phyloP scores from a whole-genome alignment of 2,329 filamentous ascomycete genomes.

The Cladosporium sp. region DNA sequence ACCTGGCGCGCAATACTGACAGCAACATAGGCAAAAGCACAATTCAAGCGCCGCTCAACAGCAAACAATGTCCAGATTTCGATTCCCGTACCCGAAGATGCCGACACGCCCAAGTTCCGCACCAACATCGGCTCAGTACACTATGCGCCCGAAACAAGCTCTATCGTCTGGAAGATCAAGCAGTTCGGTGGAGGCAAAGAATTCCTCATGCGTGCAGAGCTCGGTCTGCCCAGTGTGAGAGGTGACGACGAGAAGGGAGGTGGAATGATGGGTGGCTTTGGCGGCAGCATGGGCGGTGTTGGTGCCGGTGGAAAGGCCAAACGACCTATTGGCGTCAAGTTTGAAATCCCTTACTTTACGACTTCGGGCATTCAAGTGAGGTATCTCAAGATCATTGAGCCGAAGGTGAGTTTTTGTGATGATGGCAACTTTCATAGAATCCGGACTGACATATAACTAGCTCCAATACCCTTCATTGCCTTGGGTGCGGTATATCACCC shows the following conservation, averaged over 20 bases:
- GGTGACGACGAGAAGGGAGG: conserved; percentile 94
- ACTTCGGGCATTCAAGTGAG: conserved; percentile 97
- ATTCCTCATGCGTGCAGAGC: conserved; percentile 95
- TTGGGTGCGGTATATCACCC: conserved; percentile 98
- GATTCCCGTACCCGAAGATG: conserved; percentile 94
- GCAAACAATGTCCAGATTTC: conserved; percentile 99
- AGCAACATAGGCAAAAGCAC: conserved; percentile 67
- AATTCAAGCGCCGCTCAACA: conserved; percentile 96
- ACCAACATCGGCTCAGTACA: conserved; percentile 97
- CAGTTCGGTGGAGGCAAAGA: conserved; percentile 98
- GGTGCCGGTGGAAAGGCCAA: conserved; percentile 91
- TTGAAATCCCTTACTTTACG: conserved; percentile 99
- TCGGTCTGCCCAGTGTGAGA: conserved; percentile 88
- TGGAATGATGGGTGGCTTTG: conserved; percentile 96
- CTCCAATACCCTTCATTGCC: conserved; percentile 96
- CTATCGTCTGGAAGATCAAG: conserved; percentile 99
- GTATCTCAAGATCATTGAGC: conserved; percentile 98
- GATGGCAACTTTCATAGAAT: neutral
- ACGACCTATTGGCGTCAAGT: conserved; percentile 96
- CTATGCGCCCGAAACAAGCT: conserved; percentile 94
- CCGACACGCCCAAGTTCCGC: conserved; percentile 90
- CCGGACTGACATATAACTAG: conserved; percentile 46
- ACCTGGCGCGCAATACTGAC: neutral
- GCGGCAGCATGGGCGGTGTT: conserved; percentile 91
- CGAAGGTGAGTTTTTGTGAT: conserved; percentile 64